These are phyloP conservation scores for Erodium texanum DNA, from an alignment of 441 rosid species.

Conservation along the genomic window DNA sequence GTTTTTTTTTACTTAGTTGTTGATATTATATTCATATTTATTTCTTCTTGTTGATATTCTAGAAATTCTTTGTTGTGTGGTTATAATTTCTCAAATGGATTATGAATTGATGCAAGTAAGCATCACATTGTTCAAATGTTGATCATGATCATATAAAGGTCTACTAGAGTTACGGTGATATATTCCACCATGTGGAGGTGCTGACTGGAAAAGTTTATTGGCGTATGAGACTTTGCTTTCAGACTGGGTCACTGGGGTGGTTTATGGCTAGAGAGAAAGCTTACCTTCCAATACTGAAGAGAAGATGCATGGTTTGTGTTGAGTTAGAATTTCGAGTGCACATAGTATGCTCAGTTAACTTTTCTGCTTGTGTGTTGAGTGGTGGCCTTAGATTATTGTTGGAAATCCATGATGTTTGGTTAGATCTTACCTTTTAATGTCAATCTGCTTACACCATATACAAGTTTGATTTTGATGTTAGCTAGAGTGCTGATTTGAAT, in stretches of 20 bases:
- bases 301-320: too few relatives aligned
- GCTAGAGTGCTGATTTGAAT: neutral
- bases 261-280: too few relatives aligned
- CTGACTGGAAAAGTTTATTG: neutral
- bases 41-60: neutral
- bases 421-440: neutral
- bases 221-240: neutral
- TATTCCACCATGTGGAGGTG: neutral
- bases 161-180: neutral
- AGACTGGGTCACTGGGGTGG: too few relatives aligned
- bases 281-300: too few relatives aligned
- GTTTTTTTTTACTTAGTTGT: neutral
- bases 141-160: too few relatives aligned
- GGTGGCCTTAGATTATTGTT: too few relatives aligned
- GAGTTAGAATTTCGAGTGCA: too few relatives aligned
- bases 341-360: too few relatives aligned
- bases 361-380: too few relatives aligned
- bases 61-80: neutral
- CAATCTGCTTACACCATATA: neutral
- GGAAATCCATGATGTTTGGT: too few relatives aligned
- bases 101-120: neutral
- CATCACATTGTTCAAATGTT: neutral
- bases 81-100: neutral
- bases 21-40: neutral
- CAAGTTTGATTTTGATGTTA: neutral